Percentiles rank a stretch among this genome's conserved stretches.
These are phyloP conservation scores for Rhinocladiella mackenziei DNA, from an alignment of 2,329 filamentous ascomycete genomes.

Conservation along the genomic window DNA sequence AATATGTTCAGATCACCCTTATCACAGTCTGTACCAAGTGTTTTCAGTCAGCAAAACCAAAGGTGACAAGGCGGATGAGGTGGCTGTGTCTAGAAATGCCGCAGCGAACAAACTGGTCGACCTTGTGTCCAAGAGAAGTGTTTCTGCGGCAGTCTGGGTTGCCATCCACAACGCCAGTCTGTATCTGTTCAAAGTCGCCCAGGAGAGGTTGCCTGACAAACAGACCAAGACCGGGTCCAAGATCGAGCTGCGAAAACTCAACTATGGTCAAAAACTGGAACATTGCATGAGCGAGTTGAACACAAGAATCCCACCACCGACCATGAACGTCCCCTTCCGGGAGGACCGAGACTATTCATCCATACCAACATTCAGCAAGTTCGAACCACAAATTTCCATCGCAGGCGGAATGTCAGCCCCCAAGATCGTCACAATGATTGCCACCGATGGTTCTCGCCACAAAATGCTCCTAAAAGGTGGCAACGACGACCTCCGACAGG, in stretches of 20 bases:
- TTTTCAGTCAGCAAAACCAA: slow-evolving; percentile 74
- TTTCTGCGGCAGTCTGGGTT: slow-evolving; percentile 59
- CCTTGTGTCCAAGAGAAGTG: slow-evolving; percentile 52
- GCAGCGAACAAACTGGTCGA: slow-evolving; percentile 68
- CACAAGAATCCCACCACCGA: slow-evolving; percentile 78
- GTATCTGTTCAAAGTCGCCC: slow-evolving; percentile 51
- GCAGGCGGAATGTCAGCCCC: slow-evolving; percentile 87
- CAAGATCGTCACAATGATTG: slow-evolving; percentile 82
- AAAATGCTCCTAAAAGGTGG: slow-evolving; percentile 93
- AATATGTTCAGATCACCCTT: slow-evolving; percentile 90
- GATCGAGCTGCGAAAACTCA: slow-evolving; percentile 59
- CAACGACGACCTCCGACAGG: slow-evolving; percentile 92
- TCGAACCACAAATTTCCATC: slow-evolving; percentile 74
- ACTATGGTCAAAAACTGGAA: slow-evolving; percentile 60
- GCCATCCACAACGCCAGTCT: slow-evolving; percentile 71
- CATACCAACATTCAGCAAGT: slow-evolving; percentile 68
- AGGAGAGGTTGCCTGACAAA: slow-evolving; percentile 51
- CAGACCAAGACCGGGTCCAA: slow-evolving; percentile 65
- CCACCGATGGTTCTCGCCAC: slow-evolving; percentile 71
- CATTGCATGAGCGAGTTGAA: slow-evolving; percentile 53
- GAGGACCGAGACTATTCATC: slow-evolving; percentile 69
- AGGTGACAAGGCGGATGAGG: slow-evolving; percentile 61
- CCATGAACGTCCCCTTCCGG: slow-evolving; percentile 75
- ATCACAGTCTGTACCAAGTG: slow-evolving; percentile 95
- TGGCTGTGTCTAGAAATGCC: slow-evolving; percentile 66